Percentiles rank a stretch among this genome's conserved stretches.
Evolutionary conservation across 768 basidiomycete species (phyloP).

Genomic region (Calocybe indica): DNA sequence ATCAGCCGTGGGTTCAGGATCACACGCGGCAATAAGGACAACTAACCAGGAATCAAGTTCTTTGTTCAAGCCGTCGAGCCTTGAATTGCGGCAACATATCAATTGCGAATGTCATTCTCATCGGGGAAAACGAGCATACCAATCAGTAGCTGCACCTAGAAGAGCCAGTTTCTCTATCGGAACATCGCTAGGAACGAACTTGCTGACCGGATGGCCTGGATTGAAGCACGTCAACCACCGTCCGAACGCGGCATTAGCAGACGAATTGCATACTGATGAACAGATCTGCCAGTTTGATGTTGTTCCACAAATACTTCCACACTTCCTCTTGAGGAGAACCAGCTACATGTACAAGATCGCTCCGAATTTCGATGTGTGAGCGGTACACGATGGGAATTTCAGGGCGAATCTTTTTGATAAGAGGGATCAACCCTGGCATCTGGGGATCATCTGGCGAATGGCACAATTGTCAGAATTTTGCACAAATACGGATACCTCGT

Average conservation of each 20-base stretch:
- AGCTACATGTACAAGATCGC: constrained; percentile 75
- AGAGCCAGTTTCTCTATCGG: constrained; percentile 64
- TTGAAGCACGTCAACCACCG: background rate
- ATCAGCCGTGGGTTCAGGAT: background rate
- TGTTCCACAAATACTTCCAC: constrained; percentile 94
- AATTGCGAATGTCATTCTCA: constrained; percentile 1
- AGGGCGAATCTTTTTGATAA: constrained; percentile 81
- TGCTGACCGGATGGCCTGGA: constrained; percentile 80
- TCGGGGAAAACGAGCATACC: constrained; percentile 35
- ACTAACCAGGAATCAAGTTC: constrained; percentile 58
- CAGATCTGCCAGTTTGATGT: constrained; percentile 83
- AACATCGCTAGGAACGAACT: constrained; percentile 88
- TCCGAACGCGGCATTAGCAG: background rate
- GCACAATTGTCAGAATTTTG: background rate
- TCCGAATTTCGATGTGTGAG: constrained; percentile 92
- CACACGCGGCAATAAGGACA: background rate
- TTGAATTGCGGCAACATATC: constrained; percentile 16
- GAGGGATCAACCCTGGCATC: constrained; percentile 90
- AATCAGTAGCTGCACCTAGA: constrained; percentile 82
- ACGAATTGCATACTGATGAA: constrained; percentile 64
- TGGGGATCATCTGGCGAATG: constrained; percentile 66
- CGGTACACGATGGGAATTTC: constrained; percentile 88
- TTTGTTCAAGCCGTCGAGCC: constrained; percentile 95
- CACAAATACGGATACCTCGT: background rate
- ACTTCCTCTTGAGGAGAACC: constrained; percentile 87